Conservation (phyloP, 345 rosid species). For the Aegle marmelos region DNA sequence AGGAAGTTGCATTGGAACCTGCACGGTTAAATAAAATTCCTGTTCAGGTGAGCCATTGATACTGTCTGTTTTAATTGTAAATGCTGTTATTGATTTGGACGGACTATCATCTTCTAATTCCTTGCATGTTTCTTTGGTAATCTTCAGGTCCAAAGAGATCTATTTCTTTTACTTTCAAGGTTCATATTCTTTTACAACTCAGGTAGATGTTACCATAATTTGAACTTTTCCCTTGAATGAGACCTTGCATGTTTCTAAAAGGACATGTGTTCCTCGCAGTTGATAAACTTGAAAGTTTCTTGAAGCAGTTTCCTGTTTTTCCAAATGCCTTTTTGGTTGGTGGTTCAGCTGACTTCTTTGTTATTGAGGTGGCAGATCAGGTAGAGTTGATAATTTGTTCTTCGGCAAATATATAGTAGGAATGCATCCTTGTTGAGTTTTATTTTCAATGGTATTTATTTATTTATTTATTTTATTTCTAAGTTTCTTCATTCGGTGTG, state of each 20-base stretch:
- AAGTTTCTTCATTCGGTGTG: neutral
- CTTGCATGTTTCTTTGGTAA: neutral
- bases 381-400: conserved; percentile 32
- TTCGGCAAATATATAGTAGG: neutral
- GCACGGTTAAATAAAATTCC: conserved; percentile 68
- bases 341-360: conserved; percentile 85
- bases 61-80: neutral
- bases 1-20: conserved; percentile 77
- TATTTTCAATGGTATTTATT: too few relatives aligned
- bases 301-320: conserved; percentile 69
- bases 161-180: conserved; percentile 78
- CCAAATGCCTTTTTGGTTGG: conserved; percentile 89
- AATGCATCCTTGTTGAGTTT: neutral
- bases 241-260: conserved; percentile 4
- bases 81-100: neutral
- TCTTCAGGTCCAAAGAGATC: conserved; percentile 83
- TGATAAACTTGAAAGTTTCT: conserved; percentile 74
- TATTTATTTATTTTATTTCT: too few relatives aligned
- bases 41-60: conserved; percentile 52
- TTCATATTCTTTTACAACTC: conserved; percentile 87
- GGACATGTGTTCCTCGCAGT: conserved; percentile 40
- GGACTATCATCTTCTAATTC: neutral
- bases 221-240: neutral
- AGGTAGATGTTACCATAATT: conserved; percentile 38
- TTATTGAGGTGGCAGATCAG: conserved; percentile 94